Evolutionary conservation across 345 rosid species (phyloP), one percentile per base, ranked within the genome.

Genomic region (Arabis alpina): DNA sequence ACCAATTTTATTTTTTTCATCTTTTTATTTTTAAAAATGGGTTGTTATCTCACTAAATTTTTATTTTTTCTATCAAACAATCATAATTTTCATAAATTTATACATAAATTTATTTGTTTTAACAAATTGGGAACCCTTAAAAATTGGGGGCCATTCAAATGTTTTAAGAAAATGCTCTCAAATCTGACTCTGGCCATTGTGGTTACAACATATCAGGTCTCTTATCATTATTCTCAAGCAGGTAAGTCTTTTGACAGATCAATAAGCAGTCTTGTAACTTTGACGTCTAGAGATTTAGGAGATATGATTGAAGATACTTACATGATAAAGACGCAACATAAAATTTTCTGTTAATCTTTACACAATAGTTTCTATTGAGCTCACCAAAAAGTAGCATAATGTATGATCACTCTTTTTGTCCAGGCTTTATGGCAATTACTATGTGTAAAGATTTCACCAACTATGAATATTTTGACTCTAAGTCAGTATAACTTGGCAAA

Each of bases 361-460:
- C 23, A 19, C 23, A 19, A 19, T 19, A 19, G 23, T 19, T 19
- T 19, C 23, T 19, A 19, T 19, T 19, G 23, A 1, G 23, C 23
- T 19, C 23, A 19, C 23, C 0, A 19, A 19, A 19, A 19, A 19
- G 23, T 19, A 19, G 23, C 23, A 19, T 19, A 19, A 19, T 19
- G 23, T 4, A 51, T 51, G 25, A 42, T 37, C 52, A 2, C 34
- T 30, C 15, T 61, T 43, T 51, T 56, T 19, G 34, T 75, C 63
- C 84, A 94, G 99, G 97, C 97, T 40, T 83, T 94, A 66, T 94
- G 99, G 99, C 93, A 90, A 70, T 89, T 88, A 72, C 79, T 90
- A 30, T 94, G 97, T 98, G 78, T 85, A 79, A 86, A 79, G n/a
- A n/a, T n/a, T n/a, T n/a, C n/a, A n/a, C n/a, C 10, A 9, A 19